Conservation (phyloP, 768 basidiomycete genomes). For the Floccularia luteovirens region DNA sequence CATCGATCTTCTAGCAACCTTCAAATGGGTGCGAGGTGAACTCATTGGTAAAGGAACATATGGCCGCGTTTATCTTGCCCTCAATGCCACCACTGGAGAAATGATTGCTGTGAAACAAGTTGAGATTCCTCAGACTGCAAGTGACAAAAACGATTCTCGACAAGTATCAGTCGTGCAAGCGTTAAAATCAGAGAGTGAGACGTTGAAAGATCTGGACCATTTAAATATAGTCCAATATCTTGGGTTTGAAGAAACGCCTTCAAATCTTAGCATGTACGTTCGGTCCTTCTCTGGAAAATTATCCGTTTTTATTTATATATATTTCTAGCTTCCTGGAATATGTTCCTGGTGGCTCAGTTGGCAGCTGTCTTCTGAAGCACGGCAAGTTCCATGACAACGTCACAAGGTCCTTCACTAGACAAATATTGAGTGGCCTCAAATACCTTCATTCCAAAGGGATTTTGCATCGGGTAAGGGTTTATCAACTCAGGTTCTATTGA, state of each 20-base stretch:
- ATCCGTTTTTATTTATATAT: conserved; percentile 4
- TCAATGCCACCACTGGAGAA: conserved; percentile 95
- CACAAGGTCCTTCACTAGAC: conserved; percentile 85
- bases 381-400: conserved; percentile 91
- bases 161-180: conserved; percentile 86
- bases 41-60: conserved; percentile 97
- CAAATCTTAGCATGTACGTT: conserved; percentile 86
- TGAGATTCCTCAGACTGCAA: conserved; percentile 85
- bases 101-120: conserved; percentile 99
- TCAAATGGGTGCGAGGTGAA: conserved; percentile 98
- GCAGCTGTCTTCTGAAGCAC: conserved; percentile 82
- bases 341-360: conserved; percentile 95
- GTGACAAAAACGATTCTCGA: conserved; percentile 84
- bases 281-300: not conserved
- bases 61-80: conserved; percentile 90
- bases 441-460: conserved; percentile 92
- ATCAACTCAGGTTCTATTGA: not conserved
- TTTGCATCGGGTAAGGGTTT: conserved; percentile 69
- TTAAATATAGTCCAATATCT: conserved; percentile 97
- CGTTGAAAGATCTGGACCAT: conserved; percentile 93
- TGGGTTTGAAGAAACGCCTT: conserved; percentile 86
- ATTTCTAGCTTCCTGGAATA: conserved; percentile 88
- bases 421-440: conserved; percentile 86
- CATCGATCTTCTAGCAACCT: conserved; percentile 51
- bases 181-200: conserved; percentile 91